Evolutionary conservation across 208 protist genomes (phyloP).

Genomic region (Endotrypanum monterogeii): DNA sequence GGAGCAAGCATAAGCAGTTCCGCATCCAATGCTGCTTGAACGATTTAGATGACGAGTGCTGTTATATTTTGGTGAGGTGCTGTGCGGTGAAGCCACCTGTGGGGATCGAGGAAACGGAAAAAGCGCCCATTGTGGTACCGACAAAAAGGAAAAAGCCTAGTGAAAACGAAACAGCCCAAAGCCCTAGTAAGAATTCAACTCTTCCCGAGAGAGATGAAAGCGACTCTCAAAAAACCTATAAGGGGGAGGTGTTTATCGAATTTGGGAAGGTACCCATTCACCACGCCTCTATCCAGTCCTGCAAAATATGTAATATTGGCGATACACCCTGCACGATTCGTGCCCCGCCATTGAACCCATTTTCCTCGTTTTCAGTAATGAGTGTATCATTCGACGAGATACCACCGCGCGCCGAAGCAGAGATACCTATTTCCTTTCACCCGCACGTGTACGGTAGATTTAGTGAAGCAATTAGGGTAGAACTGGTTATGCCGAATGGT

Average conservation of each 20-base stretch:
- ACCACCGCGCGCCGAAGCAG: constrained; percentile 31
- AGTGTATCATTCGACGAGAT: constrained; percentile 36
- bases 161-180: background rate
- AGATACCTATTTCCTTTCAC: constrained; percentile 51
- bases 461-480: constrained; percentile 42
- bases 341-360: constrained; percentile 50
- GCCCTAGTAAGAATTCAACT: background rate
- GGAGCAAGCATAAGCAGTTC: constrained; percentile 33
- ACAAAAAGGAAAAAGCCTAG: background rate
- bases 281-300: constrained; percentile 36
- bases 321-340: constrained; percentile 30
- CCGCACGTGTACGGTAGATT: constrained; percentile 65
- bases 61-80: constrained; percentile 23
- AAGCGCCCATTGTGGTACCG: background rate
- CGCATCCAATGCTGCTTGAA: constrained; percentile 24
- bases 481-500: constrained; percentile 14
- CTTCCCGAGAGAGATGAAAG: constrained; percentile 3
- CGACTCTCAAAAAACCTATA: background rate
- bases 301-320: constrained; percentile 48
- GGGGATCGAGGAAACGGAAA: constrained; percentile 5
- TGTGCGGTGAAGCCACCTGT: constrained; percentile 21
- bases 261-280: constrained; percentile 74
- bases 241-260: constrained; percentile 30
- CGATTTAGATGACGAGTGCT: constrained; percentile 17
- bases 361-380: constrained; percentile 65